These are phyloP conservation scores for Phytopythium sindhum DNA, from an alignment of 352 stramenopile genomes.

Conservation along the genomic window DNA sequence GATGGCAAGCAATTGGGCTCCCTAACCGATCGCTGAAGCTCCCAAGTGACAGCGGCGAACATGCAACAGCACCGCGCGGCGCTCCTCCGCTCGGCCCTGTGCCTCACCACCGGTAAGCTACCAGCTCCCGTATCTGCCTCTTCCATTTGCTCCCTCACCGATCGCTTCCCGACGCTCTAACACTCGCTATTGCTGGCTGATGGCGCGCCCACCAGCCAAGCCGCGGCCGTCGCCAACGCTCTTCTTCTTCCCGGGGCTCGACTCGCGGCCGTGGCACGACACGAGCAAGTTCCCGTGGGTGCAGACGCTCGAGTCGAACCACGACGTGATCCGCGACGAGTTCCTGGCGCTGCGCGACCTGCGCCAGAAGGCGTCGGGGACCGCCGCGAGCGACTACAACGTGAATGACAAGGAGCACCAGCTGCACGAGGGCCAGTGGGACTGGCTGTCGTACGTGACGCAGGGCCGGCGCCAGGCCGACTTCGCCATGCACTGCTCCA, in stretches of 20 bases:
- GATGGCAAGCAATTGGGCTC: not conserved
- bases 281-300: slow-evolving; percentile 55
- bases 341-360: slow-evolving; percentile 46
- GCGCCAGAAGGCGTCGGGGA: slow-evolving; percentile 11
- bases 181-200: too few relatives aligned
- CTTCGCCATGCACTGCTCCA: slow-evolving; percentile 60
- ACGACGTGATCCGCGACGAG: slow-evolving; percentile 55
- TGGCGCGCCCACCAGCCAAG: slow-evolving; percentile 38
- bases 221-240: slow-evolving; percentile 71
- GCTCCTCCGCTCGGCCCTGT: slow-evolving; percentile 70
- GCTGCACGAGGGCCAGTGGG: slow-evolving; percentile 87
- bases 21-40: not conserved
- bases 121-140: not conserved
- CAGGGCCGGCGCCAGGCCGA: slow-evolving; percentile 61
- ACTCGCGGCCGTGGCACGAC: slow-evolving; percentile 60
- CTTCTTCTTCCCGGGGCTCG: slow-evolving; percentile 76
- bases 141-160: not conserved
- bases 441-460: slow-evolving; percentile 91
- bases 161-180: too few relatives aligned
- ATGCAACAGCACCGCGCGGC: slow-evolving; percentile 47
- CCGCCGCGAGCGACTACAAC: slow-evolving; percentile 49
- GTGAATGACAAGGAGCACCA: slow-evolving; percentile 70
- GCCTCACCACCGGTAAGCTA: slow-evolving; percentile 65
- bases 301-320: slow-evolving; percentile 50
- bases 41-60: not conserved